Evolutionary conservation across 495 filamentous ascomycete species (phyloP).

Genomic region (Podospora conica): DNA sequence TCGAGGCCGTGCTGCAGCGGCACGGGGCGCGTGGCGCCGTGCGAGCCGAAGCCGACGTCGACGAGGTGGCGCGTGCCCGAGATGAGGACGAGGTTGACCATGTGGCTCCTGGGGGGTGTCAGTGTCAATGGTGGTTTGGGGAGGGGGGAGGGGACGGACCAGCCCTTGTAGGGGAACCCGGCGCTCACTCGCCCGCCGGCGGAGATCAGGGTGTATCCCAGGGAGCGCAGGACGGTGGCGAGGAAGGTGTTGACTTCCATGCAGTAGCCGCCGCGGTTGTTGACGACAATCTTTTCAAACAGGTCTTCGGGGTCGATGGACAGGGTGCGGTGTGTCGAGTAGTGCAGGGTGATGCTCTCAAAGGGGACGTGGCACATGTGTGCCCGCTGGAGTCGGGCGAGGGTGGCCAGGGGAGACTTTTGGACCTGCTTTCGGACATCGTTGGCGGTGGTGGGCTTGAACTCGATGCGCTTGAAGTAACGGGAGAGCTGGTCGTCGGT

Average conservation of each 20-base stretch:
- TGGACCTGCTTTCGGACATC: neutral
- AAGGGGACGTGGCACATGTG: constrained; percentile 62
- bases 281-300: constrained; percentile 57
- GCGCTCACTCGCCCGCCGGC: constrained; percentile 35
- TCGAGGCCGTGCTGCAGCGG: constrained; percentile 19
- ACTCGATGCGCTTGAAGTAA: constrained; percentile 30
- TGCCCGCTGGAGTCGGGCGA: constrained; percentile 38
- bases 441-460: neutral
- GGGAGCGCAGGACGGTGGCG: constrained; percentile 51
- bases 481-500: constrained; percentile 20
- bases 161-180: constrained; percentile 29
- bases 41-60: constrained; percentile 65
- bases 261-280: constrained; percentile 60
- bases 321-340: constrained; percentile 43
- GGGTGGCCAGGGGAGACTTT: constrained; percentile 23
- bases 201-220: constrained; percentile 55
- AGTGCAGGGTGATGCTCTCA: constrained; percentile 56
- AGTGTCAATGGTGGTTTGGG: neutral
- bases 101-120: constrained; percentile 51
- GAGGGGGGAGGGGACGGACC: constrained; percentile 22
- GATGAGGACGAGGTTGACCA: constrained; percentile 62
- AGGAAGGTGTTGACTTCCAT: constrained; percentile 71
- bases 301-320: constrained; percentile 52
- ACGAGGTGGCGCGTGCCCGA: constrained; percentile 47
- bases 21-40: constrained; percentile 29